phyloP scores from a whole-genome alignment of 768 basidiomycete species.

The Pholiota conissans region DNA sequence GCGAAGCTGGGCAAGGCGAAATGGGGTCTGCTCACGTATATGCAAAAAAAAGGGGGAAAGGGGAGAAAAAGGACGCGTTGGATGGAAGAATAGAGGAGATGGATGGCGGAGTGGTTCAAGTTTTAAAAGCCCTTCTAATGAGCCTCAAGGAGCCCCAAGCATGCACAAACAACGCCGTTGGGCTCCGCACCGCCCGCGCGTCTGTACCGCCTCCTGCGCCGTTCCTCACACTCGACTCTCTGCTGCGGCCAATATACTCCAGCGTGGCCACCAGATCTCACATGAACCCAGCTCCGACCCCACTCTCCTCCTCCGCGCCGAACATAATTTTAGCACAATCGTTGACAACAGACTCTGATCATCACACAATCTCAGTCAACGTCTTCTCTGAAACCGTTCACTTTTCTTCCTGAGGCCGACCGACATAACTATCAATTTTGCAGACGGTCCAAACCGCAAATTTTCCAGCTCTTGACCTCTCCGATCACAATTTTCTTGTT shows the following conservation, averaged over 20 bases:
- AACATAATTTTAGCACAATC: background rate
- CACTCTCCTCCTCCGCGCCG: background rate
- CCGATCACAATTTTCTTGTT: background rate
- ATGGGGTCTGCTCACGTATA: constrained; percentile 12
- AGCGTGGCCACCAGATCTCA: background rate
- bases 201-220: constrained; percentile 12
- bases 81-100: constrained; percentile 9
- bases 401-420: too few species aligned
- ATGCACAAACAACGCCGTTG: constrained; percentile 25
- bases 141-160: constrained; percentile 24
- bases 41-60: constrained; percentile 6
- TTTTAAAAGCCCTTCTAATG: constrained; percentile 16
- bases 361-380: too few species aligned
- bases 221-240: too few species aligned
- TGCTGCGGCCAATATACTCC: background rate
- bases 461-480: background rate
- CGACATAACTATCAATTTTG: too few species aligned
- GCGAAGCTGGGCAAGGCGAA: background rate
- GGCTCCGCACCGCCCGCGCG: constrained; percentile 16
- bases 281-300: background rate
- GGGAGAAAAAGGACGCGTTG: constrained; percentile 25
- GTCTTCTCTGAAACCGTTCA: too few species aligned
- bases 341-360: too few species aligned
- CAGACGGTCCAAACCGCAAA: background rate
- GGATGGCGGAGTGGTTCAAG: constrained; percentile 16